Percentiles rank a stretch among this genome's conserved stretches.
Conservation (phyloP, 2,329 filamentous ascomycete genomes). For the Fusarium brevicatenulatum region DNA sequence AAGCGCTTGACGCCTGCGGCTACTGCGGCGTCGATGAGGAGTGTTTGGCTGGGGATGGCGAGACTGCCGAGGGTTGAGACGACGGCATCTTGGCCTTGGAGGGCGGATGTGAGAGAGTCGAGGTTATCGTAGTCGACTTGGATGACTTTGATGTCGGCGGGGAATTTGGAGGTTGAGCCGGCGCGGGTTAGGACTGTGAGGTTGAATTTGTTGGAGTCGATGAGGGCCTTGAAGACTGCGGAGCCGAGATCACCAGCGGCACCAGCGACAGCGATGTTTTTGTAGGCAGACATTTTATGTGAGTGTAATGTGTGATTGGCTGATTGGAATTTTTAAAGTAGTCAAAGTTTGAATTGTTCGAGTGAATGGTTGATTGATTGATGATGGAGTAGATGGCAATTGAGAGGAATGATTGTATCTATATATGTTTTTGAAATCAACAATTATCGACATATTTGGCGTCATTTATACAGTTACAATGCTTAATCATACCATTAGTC, state of each 20-base stretch:
- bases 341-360: not conserved
- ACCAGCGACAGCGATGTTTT: constrained; percentile 53
- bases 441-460: not conserved
- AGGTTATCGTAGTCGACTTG: constrained; percentile 55
- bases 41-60: constrained; percentile 51
- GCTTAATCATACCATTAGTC: not conserved
- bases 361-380: not conserved
- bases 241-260: constrained; percentile 51
- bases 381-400: not conserved
- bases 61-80: constrained; percentile 52
- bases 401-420: not conserved
- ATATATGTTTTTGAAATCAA: constrained; percentile 1
- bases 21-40: constrained; percentile 67
- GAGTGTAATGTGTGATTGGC: not conserved
- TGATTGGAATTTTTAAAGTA: not conserved
- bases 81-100: constrained; percentile 67
- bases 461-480: not conserved
- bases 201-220: constrained; percentile 49
- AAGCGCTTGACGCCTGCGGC: constrained; percentile 70
- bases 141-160: constrained; percentile 44
- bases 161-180: constrained; percentile 54
- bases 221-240: constrained; percentile 45
- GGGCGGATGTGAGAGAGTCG: constrained; percentile 59
- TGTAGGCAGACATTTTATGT: constrained; percentile 47
- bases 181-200: constrained; percentile 50